These are phyloP conservation scores for Neoboletus brunneissimus DNA, from an alignment of 768 basidiomycete genomes.

Conservation along the genomic window DNA sequence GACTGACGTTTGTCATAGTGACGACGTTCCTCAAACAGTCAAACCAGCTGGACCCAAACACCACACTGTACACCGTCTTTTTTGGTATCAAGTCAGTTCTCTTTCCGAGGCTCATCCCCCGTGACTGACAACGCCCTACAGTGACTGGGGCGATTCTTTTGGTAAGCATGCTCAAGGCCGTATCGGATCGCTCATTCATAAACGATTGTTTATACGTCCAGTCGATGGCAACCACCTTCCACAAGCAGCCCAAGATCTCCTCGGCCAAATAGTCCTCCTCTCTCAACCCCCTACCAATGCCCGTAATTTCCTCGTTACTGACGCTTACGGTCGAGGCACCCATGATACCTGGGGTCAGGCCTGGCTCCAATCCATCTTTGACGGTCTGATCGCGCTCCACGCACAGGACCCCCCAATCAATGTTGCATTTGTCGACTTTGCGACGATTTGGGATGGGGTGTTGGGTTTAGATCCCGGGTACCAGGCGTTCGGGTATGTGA, in stretches of 20 bases:
- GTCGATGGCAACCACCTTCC: constrained; percentile 47
- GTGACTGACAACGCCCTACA: constrained; percentile 17
- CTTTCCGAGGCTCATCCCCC: neutral
- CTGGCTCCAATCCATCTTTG: constrained; percentile 46
- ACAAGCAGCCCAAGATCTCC: constrained; percentile 42
- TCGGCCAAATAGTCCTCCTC: constrained; percentile 46
- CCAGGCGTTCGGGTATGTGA: constrained; percentile 48
- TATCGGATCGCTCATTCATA: neutral
- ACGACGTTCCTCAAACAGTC: constrained; percentile 43
- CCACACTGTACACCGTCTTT: constrained; percentile 50
- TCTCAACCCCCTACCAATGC: constrained; percentile 50
- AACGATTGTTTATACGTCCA: constrained; percentile 7
- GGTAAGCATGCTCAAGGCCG: constrained; percentile 24
- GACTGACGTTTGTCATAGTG: constrained; percentile 28
- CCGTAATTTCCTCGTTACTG: constrained; percentile 47
- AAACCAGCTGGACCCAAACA: constrained; percentile 42
- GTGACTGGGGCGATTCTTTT: constrained; percentile 44
- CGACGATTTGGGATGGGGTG: constrained; percentile 50
- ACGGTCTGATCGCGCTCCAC: constrained; percentile 39
- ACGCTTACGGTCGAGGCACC: constrained; percentile 49
- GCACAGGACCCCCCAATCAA: constrained; percentile 30
- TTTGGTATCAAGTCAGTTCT: constrained; percentile 51
- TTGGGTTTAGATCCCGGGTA: constrained; percentile 43
- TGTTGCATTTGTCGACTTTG: constrained; percentile 47
- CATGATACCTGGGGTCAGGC: constrained; percentile 42